Base-by-base conservation (phyloP, 768 basidiomycete species). In the Kwoniella sp. region DNA sequence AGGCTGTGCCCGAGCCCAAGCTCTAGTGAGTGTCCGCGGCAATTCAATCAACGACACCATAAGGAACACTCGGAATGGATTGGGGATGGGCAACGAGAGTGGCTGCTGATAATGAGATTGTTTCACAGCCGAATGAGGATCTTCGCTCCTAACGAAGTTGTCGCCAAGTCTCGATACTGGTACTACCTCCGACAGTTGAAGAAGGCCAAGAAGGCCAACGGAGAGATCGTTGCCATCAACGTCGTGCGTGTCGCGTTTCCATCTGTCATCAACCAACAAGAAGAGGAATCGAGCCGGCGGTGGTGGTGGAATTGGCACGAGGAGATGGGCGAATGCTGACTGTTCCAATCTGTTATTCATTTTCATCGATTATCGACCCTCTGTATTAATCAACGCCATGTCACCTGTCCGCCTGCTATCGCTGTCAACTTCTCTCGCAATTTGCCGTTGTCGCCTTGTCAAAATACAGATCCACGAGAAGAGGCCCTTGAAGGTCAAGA, bases 161-260 rank as follows among this genome's bases (percentile, higher is more conserved):
- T 99, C 78, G 95, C 96, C 76, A 98, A 99, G 86, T 95, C 92
- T 56, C 89, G 95, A 66, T 99, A 96, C 90, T 98, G 96, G 95
- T 97, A 97, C 85, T 99, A 95, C 88, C 85, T 99, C 66, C 88
- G 94, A 82, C 90, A 97, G 84, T 83, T 98, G 75, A 93, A 96
- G 83, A 98, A 98, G 86, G 94, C 95, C 84, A 99, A 98, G 87
- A 96, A 95, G 85, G 95, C 94, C 83, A 92, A 87, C 82, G 95
- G 95, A 81, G 96, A 99, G 86, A 93, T 99, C 83, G 93, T 99
- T 82, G 92, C 91, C 82, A 90, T 98, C 85, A 94, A 96, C 84
- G 87, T 91, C 83, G 94, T 97, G 81, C 83, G 94, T 93, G 2
- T n/a, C 86, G n/a, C n/a, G 85, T 86, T 84, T 83, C 77, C 61